Conservation (phyloP, 2,329 filamentous ascomycete genomes). For the Phoma sp. region DNA sequence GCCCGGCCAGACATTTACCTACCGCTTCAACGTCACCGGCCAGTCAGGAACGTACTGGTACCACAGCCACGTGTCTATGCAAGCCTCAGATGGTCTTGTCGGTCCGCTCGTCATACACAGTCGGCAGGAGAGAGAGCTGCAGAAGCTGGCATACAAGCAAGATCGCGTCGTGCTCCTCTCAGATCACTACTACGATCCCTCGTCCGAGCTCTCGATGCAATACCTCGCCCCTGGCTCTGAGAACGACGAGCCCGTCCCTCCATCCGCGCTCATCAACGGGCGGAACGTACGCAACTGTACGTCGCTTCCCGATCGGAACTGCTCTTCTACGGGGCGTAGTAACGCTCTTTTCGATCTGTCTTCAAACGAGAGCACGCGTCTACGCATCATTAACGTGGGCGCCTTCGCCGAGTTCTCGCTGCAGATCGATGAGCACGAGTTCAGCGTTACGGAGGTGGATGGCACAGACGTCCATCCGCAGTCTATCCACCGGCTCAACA, state of each 20-base stretch:
- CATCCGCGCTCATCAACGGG: conserved; percentile 54
- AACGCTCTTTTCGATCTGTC: conserved; percentile 45
- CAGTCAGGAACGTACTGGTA: conserved; percentile 45
- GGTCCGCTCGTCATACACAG: conserved; percentile 47
- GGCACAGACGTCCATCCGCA: conserved; percentile 66
- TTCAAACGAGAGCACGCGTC: conserved; percentile 67
- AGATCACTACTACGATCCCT: conserved; percentile 70
- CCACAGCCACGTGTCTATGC: conserved; percentile 49
- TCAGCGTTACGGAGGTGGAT: conserved; percentile 70
- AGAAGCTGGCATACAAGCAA: conserved; percentile 51
- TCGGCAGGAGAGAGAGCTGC: conserved; percentile 50
- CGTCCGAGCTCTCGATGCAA: conserved; percentile 56
- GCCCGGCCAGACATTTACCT: conserved; percentile 50
- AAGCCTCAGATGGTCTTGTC: conserved; percentile 52
- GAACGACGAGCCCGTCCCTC: conserved; percentile 63
- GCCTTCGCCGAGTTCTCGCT: conserved; percentile 66
- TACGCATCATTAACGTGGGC: conserved; percentile 75
- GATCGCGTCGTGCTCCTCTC: conserved; percentile 70
- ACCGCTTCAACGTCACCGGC: conserved; percentile 45
- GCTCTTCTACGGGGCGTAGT: conserved; percentile 40
- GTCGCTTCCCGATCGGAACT: conserved; percentile 44
- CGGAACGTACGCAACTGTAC: conserved; percentile 48
- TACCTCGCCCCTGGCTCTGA: conserved; percentile 60
- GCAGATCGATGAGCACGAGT: conserved; percentile 68
- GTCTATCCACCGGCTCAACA: conserved; percentile 63